Evolutionary conservation across 176 grass and related monocot species (phyloP).

Genomic region (Elaeis guineensis): DNA sequence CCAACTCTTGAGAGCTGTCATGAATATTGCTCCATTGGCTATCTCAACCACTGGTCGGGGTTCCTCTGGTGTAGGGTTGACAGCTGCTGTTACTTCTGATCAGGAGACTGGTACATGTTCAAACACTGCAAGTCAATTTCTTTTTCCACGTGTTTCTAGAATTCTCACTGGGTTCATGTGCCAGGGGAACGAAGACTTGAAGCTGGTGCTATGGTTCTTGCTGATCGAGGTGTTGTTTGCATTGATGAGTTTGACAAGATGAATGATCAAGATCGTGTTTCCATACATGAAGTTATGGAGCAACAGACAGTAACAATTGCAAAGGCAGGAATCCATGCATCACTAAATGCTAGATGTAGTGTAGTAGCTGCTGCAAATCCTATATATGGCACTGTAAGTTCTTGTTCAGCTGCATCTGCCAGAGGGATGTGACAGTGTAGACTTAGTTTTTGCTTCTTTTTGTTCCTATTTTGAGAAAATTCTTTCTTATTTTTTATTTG

Average conservation of each 20-base stretch:
- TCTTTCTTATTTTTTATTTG: slow-evolving; percentile 4
- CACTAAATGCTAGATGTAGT: slow-evolving; percentile 94
- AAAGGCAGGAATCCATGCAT: slow-evolving; percentile 97
- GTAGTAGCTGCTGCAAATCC: slow-evolving; percentile 98
- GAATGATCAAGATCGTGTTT: slow-evolving; percentile 95
- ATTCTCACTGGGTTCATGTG: slow-evolving; percentile 9
- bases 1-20: slow-evolving; percentile 85
- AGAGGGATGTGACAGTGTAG: neutral
- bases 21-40: slow-evolving; percentile 91
- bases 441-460: neutral
- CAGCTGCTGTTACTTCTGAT: slow-evolving; percentile 89
- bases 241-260: slow-evolving; percentile 99
- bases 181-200: slow-evolving; percentile 97
- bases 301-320: slow-evolving; percentile 98
- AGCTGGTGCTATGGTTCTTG: slow-evolving; percentile 99
- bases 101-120: slow-evolving; percentile 78
- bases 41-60: slow-evolving; percentile 94
- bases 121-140: neutral
- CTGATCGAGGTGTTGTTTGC: slow-evolving; percentile 86
- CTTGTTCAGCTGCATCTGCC: neutral
- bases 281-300: slow-evolving; percentile 99
- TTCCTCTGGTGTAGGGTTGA: slow-evolving; percentile 97
- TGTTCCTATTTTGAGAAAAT: slow-evolving; percentile 1
- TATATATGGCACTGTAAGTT: slow-evolving; percentile 91
- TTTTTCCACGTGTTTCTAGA: neutral